A percentile compares a stretch with the other conserved stretches of the same genome.
These are phyloP conservation scores for Silene uniflora DNA, from an alignment of 148 eudicot genomes.

Conservation along the genomic window DNA sequence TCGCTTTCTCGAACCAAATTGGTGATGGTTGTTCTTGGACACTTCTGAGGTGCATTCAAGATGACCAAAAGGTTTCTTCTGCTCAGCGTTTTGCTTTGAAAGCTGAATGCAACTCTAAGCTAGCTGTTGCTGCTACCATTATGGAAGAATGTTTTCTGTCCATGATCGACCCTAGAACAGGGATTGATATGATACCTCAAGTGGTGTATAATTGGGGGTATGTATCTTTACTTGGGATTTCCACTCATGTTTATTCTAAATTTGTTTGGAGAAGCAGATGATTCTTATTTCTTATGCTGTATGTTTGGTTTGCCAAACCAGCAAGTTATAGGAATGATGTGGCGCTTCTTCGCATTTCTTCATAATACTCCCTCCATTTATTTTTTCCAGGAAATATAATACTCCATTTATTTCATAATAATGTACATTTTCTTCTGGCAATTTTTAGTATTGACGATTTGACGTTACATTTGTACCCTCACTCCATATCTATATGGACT, in stretches of 20 bases:
- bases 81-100: conserved; percentile 63
- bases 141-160: conserved; percentile 98
- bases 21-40: conserved; percentile 72
- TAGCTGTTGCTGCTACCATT: conserved; percentile 89
- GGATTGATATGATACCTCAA: conserved; percentile 96
- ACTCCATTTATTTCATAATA: too few relatives aligned
- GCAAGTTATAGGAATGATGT: background rate
- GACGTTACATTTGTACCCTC: too few relatives aligned
- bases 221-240: conserved; percentile 25
- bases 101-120: conserved; percentile 92
- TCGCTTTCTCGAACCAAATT: conserved; percentile 55
- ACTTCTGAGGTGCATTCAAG: conserved; percentile 77
- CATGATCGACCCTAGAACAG: conserved; percentile 94
- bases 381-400: too few relatives aligned
- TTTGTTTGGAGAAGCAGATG: too few relatives aligned
- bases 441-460: too few relatives aligned
- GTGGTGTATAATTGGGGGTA: conserved; percentile 93
- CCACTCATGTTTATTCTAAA: background rate
- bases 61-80: conserved; percentile 71
- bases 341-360: too few relatives aligned
- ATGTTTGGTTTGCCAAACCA: background rate
- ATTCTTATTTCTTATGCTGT: background rate
- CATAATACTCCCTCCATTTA: too few relatives aligned
- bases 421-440: too few relatives aligned
- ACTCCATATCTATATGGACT: too few relatives aligned